A percentile compares a stretch with the other conserved stretches of the same genome.
These are phyloP conservation scores for Penicillium longicatenatum DNA, from an alignment of 495 filamentous ascomycete genomes.

Conservation along the genomic window DNA sequence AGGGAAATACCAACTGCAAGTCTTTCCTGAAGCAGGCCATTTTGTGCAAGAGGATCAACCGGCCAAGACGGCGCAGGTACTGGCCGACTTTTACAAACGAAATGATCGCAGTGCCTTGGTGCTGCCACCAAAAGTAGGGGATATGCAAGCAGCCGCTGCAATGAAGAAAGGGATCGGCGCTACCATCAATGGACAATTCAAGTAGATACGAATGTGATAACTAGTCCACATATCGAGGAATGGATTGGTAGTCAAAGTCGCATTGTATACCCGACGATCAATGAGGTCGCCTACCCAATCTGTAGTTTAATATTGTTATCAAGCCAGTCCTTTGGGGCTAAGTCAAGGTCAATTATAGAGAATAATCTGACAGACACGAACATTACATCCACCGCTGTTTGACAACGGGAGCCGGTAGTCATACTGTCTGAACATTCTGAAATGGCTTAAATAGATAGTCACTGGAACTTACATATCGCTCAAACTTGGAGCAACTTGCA, in stretches of 20 bases:
- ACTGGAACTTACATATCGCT: too few relatives aligned
- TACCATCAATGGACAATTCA: conserved; percentile 2
- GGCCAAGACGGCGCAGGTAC: conserved; percentile 75
- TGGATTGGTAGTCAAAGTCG: neutral
- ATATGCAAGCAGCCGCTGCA: conserved; percentile 52
- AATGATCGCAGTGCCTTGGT: conserved; percentile 86
- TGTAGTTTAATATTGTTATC: too few relatives aligned
- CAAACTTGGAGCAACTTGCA: neutral
- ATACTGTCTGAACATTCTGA: too few relatives aligned
- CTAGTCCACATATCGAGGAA: neutral
- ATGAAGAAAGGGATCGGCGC: conserved; percentile 42
- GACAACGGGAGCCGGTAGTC: too few relatives aligned
- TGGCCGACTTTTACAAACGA: conserved; percentile 88
- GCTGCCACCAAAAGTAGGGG: conserved; percentile 84
- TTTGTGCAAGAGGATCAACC: conserved; percentile 96
- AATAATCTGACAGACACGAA: too few relatives aligned
- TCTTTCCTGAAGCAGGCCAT: conserved; percentile 93
- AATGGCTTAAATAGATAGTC: too few relatives aligned
- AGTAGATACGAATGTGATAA: conserved; percentile 1
- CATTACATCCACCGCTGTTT: too few relatives aligned
- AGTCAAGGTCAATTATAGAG: too few relatives aligned
- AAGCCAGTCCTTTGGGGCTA: neutral
- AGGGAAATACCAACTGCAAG: conserved; percentile 95
- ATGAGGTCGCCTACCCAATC: neutral
- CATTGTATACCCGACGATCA: neutral